Conservation (phyloP, 371 early-diverging fungal species). For the Smittium culicis region DNA sequence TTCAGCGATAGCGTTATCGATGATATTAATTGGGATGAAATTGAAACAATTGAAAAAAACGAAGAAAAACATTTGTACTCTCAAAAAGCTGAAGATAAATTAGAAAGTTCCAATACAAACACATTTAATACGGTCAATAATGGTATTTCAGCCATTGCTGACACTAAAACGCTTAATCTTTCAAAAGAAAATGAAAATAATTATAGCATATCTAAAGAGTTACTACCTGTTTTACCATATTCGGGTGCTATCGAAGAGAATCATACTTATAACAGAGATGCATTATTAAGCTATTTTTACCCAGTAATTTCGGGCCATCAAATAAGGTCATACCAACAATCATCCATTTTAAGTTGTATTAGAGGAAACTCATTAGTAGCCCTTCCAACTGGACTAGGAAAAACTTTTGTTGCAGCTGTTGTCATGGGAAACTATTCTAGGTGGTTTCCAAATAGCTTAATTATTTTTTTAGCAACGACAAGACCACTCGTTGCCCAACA, state of each 20-base stretch:
- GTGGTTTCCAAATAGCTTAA: slow-evolving; percentile 82
- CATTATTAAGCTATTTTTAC: slow-evolving; percentile 24
- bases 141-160: neutral
- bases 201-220: neutral
- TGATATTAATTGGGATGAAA: slow-evolving; percentile 9
- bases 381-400: slow-evolving; percentile 82
- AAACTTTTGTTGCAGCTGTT: slow-evolving; percentile 92
- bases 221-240: neutral
- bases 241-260: slow-evolving; percentile 5
- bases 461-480: slow-evolving; percentile 88
- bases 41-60: neutral
- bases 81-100: neutral
- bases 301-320: slow-evolving; percentile 31
- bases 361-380: slow-evolving; percentile 78
- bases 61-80: neutral
- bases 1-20: neutral
- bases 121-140: neutral
- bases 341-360: slow-evolving; percentile 63
- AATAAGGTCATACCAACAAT: slow-evolving; percentile 73
- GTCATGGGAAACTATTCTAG: slow-evolving; percentile 86
- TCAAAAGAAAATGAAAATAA: neutral
- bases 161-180: neutral
- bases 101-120: neutral
- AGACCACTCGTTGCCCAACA: slow-evolving; percentile 85
- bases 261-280: slow-evolving; percentile 9